Base-by-base conservation (phyloP, 2,329 filamentous ascomycete genomes). In the Pestalotiopsis sp. region DNA sequence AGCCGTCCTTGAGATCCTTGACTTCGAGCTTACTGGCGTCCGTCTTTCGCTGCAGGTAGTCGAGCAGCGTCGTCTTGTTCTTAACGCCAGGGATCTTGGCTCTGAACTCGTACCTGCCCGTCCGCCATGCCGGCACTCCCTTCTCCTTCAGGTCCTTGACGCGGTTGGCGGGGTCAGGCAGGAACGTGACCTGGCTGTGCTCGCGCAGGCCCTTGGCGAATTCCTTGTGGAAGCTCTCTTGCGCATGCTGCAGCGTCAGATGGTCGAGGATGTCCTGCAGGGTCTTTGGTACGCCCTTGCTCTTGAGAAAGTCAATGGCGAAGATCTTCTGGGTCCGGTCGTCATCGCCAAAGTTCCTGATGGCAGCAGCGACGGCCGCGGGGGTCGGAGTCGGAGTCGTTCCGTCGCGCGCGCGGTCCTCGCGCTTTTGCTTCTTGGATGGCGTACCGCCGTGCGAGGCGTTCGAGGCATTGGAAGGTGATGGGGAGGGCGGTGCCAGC, bases 1-100 rank as follows among this genome's bases (percentile, higher is more conserved):
- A 99, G 71, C 96, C 96, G 78, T 99, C 96, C 81, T 97, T 97
- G 70, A 99, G 87, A 75, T 98, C 94, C 79, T 94, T 94, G 71
- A 98, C 93, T 49, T 87, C 87, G 67, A 98, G 88, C 13, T 93
- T 94, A 72, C 92, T 90, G 1, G 93, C 93, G 69, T 94, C 94
- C 66, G 89, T 90, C 81, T 95, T 94, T 66, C 87, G 86, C 81
- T 97, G 94, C 39, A 99, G 88, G 77, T 93, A 92, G 67, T 88
- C 88, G 67, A 97, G 89, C 67, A 99, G 88, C 74, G 94, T 90
- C 52, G 92, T 90, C 69, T 91, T 90, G 75, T 90, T 91, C 74
- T 90, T 91, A 70, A 99, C 95, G 70, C 93, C 91, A 3, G 86
- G 86, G 78, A 97, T 94, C 74, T 92, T 88, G 67, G 96, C 94